Base-by-base conservation (phyloP, 768 basidiomycete species). In the Lactifluus echinatus region DNA sequence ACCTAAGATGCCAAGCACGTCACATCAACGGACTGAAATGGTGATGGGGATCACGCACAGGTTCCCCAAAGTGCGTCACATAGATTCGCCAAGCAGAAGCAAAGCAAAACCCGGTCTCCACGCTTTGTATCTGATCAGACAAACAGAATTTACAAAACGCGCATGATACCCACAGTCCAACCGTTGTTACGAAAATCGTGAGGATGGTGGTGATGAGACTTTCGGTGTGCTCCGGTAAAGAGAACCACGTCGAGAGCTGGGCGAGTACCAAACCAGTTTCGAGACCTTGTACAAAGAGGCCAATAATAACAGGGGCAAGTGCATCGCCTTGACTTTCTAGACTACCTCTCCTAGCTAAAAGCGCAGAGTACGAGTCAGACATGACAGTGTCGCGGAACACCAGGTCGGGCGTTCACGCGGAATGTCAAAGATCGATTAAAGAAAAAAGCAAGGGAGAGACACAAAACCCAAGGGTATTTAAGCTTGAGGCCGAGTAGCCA, bases 221-320 rank as follows among this genome's bases (percentile, higher is more conserved):
- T n/a, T 53, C 45, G 6, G 36, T 47, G 28, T 11, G 21, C 45
- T 47, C 45, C 3, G 39, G 12, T 1, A 34, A 5, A 52, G 51
- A 33, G 26, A 42, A 10, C 51, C 57, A 58, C 1, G 7, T 19
- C 1, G 51, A 40, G 29, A 47, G 31, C 37, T 53, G 45, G 8
- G 45, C 15, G 45, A 57, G 4, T 15, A 57, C 29, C 36, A 57
- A 26, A 21, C 50, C 50, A 31, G 37, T 52, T 24, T 47, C 50
- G 29, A 52, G 11, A 10, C 56, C 56, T 17, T 57, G 56, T 19
- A 52, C 31, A 37, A 52, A 47, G n/a, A 57, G 56, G 17, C 56
- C 56, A 15, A 57, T 21, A 17, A 45, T 29, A 11, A 36, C 45
- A 21, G 56, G 44, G 12, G 37, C 14, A 37, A 53, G 36, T 1